Base-by-base conservation (phyloP, 495 filamentous ascomycete genomes). In the Aspergillus conjunctus region DNA sequence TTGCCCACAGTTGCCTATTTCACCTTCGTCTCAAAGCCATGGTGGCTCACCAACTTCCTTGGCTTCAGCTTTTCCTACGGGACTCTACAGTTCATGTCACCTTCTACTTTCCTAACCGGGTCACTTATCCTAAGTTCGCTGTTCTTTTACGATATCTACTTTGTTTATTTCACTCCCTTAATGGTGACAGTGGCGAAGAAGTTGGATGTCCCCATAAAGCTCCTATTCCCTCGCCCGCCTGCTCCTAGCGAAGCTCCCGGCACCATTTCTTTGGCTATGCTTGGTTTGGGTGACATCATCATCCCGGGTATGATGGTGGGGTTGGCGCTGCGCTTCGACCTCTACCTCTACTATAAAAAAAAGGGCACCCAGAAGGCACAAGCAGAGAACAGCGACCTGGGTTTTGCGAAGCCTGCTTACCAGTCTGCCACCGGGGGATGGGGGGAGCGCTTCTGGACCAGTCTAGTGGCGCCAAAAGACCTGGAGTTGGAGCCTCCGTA, bases 171-270 rank as follows among this genome's bases (percentile, higher is more conserved):
- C 72, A 98, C 94, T 0, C 94, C 94, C 1, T 81, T 94, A 67
- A 98, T 98, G 94, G 89, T 97, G 11, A 93, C 93, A 0, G 94
- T 98, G 26, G 94, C 94, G 11, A 96, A 86, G 10, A 86, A 85
- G 37, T 78, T 98, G 30, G 94, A 98, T 69, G 88, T 93, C 3
- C 94, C 94, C 0, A 96, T 97, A 68, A 98, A 97, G 66, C 85
- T 98, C 1, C 78, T 96, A 0, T 96, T 97, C 64, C 89, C 90
- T 18, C 84, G 90, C 14, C 85, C 89, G 0, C 62, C 79, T 4
- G 68, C 66, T 17, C 70, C 77, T 1, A 68, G 65, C 43, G 68
- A 75, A 5, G 73, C 77, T 22, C 69, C 78, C 15, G 68, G 69
- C 31, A 71, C 68, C 21, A 57, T 69, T 43, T 76, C 85, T 39